Base-by-base conservation (phyloP, 2,329 filamentous ascomycete species). In the Calonectria hawksworthii region DNA sequence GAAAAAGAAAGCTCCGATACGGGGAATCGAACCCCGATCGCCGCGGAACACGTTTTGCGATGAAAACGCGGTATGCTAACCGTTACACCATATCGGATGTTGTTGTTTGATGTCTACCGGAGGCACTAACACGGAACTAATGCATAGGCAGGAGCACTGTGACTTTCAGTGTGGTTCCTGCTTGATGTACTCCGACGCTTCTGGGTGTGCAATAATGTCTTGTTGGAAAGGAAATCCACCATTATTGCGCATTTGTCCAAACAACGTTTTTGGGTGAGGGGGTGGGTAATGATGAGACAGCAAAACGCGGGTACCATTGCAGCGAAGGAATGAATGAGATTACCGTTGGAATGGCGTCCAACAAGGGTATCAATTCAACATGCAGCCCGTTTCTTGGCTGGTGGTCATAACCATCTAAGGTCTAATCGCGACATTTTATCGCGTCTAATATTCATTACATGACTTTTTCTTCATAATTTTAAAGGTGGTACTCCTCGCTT, bases 401-500 rank as follows among this genome's bases (percentile, higher is more conserved):
- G 14, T 63, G 38, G 14, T 38, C n/a, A 28, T 56, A 34, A 61
- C n/a, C 34, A 63, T 63, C 56, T 28, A 63, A 23, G 23, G 13
- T 63, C 36, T 63, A 63, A 26, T 28, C 30, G 56, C 56, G 32
- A 61, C 28, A 11, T 28, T 59, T 34, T 68, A 41, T 41, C 32
- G 50, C 66, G 36, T 70, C 47, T 70, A 64, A 36, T 44, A 44
- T 44, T 51, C 36, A 51, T 51, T 41, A 51, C 34, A 61, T 38
- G n/a, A 14, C 28, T 34, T 63, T 47, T 10, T 44, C 16, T 23
- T 47, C 21, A 1, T 54, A 73, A 73, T 23, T 59, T 41, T 68
- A 80, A 1, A 81, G 72, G 14, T 81, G 79, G 10, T 81, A 81
- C 9, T 81, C 80, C 11, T 76, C 74, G 0, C 72, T 70, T n/a